Evolutionary conservation across 108 stramenopile genomes (phyloP).

Genomic region (Fistulifera solaris): DNA sequence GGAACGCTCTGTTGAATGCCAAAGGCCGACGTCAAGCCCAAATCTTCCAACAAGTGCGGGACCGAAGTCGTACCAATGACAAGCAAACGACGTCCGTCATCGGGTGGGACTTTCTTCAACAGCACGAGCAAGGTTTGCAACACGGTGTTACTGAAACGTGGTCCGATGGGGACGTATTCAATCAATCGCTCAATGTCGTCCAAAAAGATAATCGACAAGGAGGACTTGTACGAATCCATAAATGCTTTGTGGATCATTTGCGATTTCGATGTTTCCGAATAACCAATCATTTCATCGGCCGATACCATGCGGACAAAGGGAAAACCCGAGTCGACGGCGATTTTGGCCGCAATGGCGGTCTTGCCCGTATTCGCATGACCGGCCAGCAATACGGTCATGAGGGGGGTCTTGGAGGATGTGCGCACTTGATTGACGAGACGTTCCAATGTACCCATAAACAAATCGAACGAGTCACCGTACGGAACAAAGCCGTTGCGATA

Average conservation of each 20-base stretch:
- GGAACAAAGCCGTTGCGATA: constrained; percentile 94
- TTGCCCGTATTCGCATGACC: constrained; percentile 87
- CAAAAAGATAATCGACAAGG: constrained; percentile 91
- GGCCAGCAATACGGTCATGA: constrained; percentile 87
- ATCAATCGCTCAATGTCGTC: constrained; percentile 99
- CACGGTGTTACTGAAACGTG: constrained; percentile 94
- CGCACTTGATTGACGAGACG: constrained; percentile 88
- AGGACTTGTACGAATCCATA: constrained; percentile 95
- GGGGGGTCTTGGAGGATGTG: constrained; percentile 79
- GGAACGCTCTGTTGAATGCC: constrained; percentile 79
- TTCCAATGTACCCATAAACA: constrained; percentile 67
- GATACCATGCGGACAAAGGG: constrained; percentile 95
- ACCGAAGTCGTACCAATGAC: constrained; percentile 91
- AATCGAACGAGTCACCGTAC: constrained; percentile 85
- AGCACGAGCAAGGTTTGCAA: constrained; percentile 95
- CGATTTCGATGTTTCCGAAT: constrained; percentile 78
- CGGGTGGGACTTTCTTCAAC: constrained; percentile 92
- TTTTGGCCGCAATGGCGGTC: constrained; percentile 93
- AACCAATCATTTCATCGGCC: constrained; percentile 97
- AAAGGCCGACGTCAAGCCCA: constrained; percentile 89
- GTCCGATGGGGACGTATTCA: constrained; percentile 95
- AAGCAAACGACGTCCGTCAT: constrained; percentile 81
- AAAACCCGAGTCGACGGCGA: constrained; percentile 89
- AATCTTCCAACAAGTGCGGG: constrained; percentile 83
- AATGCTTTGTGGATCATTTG: constrained; percentile 90